Conservation (phyloP, 2,329 filamentous ascomycete genomes). For the Cladorrhinum sp. region DNA sequence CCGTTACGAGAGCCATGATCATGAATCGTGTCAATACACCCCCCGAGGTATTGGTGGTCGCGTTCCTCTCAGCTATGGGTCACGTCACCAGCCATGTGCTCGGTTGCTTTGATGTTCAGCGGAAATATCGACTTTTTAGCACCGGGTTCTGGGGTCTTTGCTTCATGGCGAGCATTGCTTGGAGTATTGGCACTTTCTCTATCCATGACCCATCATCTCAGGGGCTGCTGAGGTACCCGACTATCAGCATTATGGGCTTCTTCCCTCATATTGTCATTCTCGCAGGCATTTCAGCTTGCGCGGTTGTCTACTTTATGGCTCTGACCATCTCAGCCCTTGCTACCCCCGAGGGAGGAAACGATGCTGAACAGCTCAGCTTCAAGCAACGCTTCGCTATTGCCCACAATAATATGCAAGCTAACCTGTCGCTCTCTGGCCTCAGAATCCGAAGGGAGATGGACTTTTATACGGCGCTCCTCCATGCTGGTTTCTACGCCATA, state of each 20-base stretch:
- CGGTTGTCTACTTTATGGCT: constrained; percentile 73
- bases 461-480: constrained; percentile 87
- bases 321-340: constrained; percentile 71
- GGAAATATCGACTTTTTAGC: constrained; percentile 75
- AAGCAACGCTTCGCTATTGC: constrained; percentile 65
- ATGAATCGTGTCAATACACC: constrained; percentile 81
- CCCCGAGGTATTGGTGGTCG: constrained; percentile 82
- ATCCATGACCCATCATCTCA: constrained; percentile 57
- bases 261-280: constrained; percentile 90
- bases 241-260: constrained; percentile 91
- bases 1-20: constrained; percentile 63
- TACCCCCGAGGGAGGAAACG: constrained; percentile 47
- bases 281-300: constrained; percentile 71
- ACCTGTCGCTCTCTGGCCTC: constrained; percentile 77
- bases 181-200: constrained; percentile 65
- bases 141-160: constrained; percentile 87
- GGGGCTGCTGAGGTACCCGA: constrained; percentile 81
- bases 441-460: constrained; percentile 85
- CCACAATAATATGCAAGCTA: constrained; percentile 88
- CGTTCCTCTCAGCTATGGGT: constrained; percentile 83
- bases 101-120: constrained; percentile 76
- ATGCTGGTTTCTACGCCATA: constrained; percentile 81
- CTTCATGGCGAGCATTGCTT: constrained; percentile 82
- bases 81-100: constrained; percentile 81
- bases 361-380: constrained; percentile 39